Evolutionary conservation across 2,329 filamentous ascomycete species (phyloP).

Genomic region (Aureobasidium sp.): DNA sequence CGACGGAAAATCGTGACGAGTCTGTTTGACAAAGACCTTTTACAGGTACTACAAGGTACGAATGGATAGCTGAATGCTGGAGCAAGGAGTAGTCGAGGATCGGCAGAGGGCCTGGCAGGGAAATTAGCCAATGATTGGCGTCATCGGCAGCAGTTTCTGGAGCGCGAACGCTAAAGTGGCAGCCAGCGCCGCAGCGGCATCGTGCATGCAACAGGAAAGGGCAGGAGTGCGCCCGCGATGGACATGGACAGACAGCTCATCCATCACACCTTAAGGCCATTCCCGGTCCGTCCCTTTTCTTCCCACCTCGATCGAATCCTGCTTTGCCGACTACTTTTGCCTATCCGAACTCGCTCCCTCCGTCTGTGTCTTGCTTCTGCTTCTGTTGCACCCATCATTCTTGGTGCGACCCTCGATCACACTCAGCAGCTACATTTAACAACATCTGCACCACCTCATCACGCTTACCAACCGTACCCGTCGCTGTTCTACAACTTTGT

Average conservation of each 20-base stretch:
- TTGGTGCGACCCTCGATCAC: conserved; percentile 2
- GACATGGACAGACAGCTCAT: background rate
- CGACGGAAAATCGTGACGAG: background rate
- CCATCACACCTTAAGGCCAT: background rate
- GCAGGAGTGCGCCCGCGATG: background rate
- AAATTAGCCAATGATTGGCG: conserved; percentile 7
- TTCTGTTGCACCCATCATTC: background rate
- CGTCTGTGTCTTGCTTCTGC: background rate
- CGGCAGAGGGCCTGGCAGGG: background rate
- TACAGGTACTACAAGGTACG: background rate
- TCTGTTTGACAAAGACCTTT: background rate
- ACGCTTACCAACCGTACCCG: background rate
- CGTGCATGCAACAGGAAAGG: background rate
- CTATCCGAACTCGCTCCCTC: background rate
- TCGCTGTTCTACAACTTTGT: background rate
- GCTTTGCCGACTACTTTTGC: background rate
- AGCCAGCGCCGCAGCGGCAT: background rate
- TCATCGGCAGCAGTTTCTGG: conserved; percentile 5
- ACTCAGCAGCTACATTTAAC: conserved; percentile 1
- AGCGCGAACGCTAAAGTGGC: background rate
- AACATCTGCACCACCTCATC: background rate
- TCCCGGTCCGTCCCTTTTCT: background rate
- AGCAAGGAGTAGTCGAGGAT: conserved; percentile 3
- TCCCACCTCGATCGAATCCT: background rate
- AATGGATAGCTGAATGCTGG: background rate